phyloP scores from a whole-genome alignment of 2,329 filamentous ascomycete genomes.

The Paecilomyces variotii region DNA sequence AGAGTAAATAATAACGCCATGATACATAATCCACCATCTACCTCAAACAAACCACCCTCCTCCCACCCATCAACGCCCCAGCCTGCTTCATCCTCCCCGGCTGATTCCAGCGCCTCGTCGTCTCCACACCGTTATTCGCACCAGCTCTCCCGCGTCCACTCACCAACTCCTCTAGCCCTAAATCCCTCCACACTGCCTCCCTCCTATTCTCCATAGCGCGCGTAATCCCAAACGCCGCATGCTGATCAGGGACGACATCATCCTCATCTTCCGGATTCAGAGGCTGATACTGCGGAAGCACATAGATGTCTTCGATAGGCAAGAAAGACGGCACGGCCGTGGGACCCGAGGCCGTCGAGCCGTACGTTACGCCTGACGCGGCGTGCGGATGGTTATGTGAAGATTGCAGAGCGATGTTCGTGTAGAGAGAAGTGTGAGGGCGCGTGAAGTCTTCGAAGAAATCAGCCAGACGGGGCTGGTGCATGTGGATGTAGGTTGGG shows the following conservation, averaged over 20 bases:
- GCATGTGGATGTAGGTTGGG: conserved; percentile 41
- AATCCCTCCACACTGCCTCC: conserved; percentile 52
- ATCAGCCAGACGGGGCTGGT: conserved; percentile 41
- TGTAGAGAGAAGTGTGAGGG: conserved; percentile 29
- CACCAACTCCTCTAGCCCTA: conserved; percentile 47
- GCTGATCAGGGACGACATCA: conserved; percentile 59
- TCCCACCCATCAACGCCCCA: conserved; percentile 31
- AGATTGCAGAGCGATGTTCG: conserved; percentile 10
- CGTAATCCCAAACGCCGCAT: conserved; percentile 59
- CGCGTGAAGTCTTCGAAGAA: conserved; percentile 44
- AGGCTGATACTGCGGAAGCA: conserved; percentile 53
- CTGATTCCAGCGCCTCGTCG: conserved; percentile 9
- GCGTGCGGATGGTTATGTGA: conserved; percentile 6
- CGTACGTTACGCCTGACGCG: conserved; percentile 17
- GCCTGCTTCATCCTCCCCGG: conserved; percentile 13
- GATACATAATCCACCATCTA: conserved; percentile 5
- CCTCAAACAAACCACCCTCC: conserved; percentile 29
- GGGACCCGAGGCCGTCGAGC: conserved; percentile 16
- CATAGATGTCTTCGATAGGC: conserved; percentile 53
- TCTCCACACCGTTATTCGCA: conserved; percentile 9
- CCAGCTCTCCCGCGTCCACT: conserved; percentile 17
- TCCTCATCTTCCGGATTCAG: conserved; percentile 60
- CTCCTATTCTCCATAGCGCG: conserved; percentile 50
- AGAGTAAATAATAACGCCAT: not conserved
- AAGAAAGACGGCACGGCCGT: conserved; percentile 35